These are phyloP conservation scores for Chlorella variabilis DNA, from an alignment of 163 green algal genomes.

Conservation along the genomic window DNA sequence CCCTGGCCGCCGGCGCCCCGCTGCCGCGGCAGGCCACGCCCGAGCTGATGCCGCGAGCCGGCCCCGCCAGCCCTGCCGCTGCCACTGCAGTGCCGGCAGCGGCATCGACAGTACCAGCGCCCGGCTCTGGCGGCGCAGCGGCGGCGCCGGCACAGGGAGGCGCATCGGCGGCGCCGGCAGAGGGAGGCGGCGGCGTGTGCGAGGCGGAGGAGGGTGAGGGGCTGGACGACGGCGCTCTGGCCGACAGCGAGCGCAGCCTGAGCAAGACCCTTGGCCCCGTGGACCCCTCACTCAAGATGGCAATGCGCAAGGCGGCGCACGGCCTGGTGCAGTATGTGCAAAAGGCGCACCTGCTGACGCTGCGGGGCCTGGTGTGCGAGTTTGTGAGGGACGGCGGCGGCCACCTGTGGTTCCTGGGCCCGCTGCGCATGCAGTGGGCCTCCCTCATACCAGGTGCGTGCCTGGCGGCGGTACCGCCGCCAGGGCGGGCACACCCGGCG, in stretches of 20 bases:
- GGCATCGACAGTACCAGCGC: neutral
- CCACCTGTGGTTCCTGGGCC: slow-evolving; percentile 57
- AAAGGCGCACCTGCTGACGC: slow-evolving; percentile 60
- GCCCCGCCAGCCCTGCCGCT: neutral
- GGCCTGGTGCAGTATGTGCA: slow-evolving; percentile 72
- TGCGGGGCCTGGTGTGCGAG: slow-evolving; percentile 61
- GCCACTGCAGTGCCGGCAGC: neutral
- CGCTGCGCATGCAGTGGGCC: slow-evolving; percentile 63
- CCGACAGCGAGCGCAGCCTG: slow-evolving; percentile 26
- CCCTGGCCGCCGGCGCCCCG: neutral
- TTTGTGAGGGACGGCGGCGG: slow-evolving; percentile 56
- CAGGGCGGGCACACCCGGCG: too few species aligned
- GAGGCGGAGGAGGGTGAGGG: neutral
- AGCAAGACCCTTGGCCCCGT: slow-evolving; percentile 30
- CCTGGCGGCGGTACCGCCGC: too few species aligned
- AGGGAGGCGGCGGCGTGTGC: too few species aligned
- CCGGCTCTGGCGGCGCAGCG: neutral
- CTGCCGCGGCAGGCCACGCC: neutral
- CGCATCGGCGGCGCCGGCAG: too few species aligned
- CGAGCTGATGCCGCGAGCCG: neutral
- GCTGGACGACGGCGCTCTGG: slow-evolving; percentile 5
- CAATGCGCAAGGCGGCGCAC: slow-evolving; percentile 52
- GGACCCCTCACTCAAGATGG: slow-evolving; percentile 61
- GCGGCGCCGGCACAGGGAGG: too few species aligned
- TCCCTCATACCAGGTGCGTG: slow-evolving; percentile 48